Evolutionary conservation across 106 monocot species (phyloP), one percentile per base, ranked within the genome.

Genomic region (Dioscorea dumetorum): DNA sequence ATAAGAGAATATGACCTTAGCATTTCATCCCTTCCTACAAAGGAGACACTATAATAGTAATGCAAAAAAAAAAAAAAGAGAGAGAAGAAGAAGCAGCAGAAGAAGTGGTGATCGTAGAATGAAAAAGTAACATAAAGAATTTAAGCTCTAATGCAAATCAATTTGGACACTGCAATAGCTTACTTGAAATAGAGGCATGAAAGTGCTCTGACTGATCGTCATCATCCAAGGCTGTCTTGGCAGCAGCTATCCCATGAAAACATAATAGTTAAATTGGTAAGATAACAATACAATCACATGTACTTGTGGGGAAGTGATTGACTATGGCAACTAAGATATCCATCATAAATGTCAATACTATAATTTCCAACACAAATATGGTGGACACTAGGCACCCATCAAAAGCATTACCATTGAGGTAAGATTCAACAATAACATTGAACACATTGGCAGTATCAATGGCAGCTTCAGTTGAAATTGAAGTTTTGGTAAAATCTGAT

Each of bases 21-120:
- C 70, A 76, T 90, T 87, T 99, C 92, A 82, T 99, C 97, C 79
- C 97, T 84, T 80, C 77, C 91, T 92, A 49, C 59, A 78, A 83
- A 61, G 58, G 73, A 13, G 5, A 72, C 20, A 50, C 51, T 41
- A 19, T 22, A 60, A 61, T 31, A 6, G 56, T 16, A 22, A n/a
- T n/a, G n/a, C n/a, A 63, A 31, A 2, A 10, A 51, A 58, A 18
- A 9, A 49, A 62, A 64, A 20, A 32, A 18, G 53, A 22, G n/a
- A n/a, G n/a, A n/a, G n/a, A n/a, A n/a, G n/a, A n/a, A n/a, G n/a
- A n/a, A n/a, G n/a, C n/a, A n/a, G n/a, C n/a, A n/a, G 18, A 64
- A 52, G 16, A 63, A 65, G 50, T 23, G 53, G 51, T 63, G 19
- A 72, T 2, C n/a, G 12, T 2, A 24, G 57, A 22, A 31, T 56